phyloP scores from a whole-genome alignment of 192 early-diverging fungal genomes.

The Gryganskiella cystojenkinii region DNA sequence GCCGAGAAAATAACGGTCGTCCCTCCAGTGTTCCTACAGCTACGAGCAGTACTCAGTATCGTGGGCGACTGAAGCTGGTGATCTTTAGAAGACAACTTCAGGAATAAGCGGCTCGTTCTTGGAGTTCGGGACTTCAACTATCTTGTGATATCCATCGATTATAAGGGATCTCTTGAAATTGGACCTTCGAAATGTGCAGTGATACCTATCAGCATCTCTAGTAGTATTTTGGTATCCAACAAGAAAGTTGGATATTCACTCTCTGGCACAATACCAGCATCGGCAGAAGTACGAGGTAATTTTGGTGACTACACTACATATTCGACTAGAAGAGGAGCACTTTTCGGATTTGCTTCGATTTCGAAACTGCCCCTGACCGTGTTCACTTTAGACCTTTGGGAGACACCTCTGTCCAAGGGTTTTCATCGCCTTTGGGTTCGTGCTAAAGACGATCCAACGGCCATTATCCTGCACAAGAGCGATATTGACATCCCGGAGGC shows the following conservation, averaged over 20 bases:
- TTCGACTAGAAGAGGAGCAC: not conserved
- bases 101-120: constrained; percentile 6
- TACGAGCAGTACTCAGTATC: not conserved
- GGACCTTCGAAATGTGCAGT: constrained; percentile 8
- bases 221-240: not conserved
- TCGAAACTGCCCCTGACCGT: no score
- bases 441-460: no score
- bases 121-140: constrained; percentile 9
- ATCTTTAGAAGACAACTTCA: constrained; percentile 2
- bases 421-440: no score
- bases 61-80: constrained; percentile 4
- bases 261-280: not conserved
- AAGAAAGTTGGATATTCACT: not conserved
- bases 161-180: not conserved
- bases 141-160: not conserved
- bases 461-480: no score
- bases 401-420: no score
- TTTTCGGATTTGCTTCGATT: no score
- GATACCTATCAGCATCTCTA: not conserved
- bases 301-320: constrained; percentile 7
- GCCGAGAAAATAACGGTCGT: constrained; percentile 1
- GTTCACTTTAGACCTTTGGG: no score
- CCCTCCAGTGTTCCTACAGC: constrained; percentile 6
- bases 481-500: no score
- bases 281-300: constrained; percentile 6